These are phyloP conservation scores for Hygrocybe punicea DNA, from an alignment of 768 basidiomycete species.

Conservation along the genomic window DNA sequence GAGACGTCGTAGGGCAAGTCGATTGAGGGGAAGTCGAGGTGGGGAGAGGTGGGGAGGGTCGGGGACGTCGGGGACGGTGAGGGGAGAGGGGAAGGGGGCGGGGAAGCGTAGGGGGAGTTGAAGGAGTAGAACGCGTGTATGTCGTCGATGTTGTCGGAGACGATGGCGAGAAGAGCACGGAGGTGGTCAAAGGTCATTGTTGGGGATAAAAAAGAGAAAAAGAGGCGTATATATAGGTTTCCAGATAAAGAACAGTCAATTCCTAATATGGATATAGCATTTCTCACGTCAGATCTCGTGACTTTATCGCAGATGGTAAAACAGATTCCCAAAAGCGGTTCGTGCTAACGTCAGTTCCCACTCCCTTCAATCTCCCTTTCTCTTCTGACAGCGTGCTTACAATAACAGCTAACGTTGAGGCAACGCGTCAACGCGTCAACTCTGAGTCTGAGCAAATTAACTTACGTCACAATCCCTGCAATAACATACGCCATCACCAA, in stretches of 20 bases:
- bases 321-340: too few species aligned
- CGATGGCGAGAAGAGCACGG: constrained; percentile 59
- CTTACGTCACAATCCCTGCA: too few species aligned
- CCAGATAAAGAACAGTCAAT: neutral
- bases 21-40: constrained; percentile 57
- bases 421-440: too few species aligned
- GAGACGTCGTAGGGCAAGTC: constrained; percentile 45
- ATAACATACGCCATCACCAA: too few species aligned
- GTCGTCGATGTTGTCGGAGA: constrained; percentile 66
- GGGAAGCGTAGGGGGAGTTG: neutral
- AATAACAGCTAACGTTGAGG: too few species aligned
- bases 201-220: neutral
- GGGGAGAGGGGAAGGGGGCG: neutral
- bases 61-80: constrained; percentile 32
- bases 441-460: too few species aligned
- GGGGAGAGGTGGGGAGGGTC: constrained; percentile 26
- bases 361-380: too few species aligned
- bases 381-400: too few species aligned
- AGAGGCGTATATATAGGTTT: neutral
- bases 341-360: too few species aligned
- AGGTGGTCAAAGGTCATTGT: constrained; percentile 61
- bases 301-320: too few species aligned
- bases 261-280: neutral
- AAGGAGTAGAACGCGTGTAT: constrained; percentile 54
- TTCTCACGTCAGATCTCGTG: too few species aligned